Evolutionary conservation across 2,329 filamentous ascomycete species (phyloP).

Genomic region (Pyricularia pennisetigena): DNA sequence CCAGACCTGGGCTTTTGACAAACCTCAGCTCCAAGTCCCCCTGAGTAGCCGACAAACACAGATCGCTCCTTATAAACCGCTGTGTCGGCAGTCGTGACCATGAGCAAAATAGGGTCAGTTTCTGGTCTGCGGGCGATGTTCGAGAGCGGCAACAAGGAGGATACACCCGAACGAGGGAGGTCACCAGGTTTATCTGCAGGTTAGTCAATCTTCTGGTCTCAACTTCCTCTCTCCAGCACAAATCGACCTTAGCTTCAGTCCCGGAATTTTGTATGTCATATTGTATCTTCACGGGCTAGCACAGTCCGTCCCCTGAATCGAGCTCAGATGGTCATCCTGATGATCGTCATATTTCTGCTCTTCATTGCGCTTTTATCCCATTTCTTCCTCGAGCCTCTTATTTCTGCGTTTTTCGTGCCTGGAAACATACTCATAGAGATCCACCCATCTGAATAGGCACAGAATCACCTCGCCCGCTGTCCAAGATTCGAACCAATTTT

Average conservation of each 20-base stretch:
- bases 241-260: background rate
- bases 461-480: slow-evolving; percentile 55
- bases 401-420: background rate
- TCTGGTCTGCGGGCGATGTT: slow-evolving; percentile 69
- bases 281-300: background rate
- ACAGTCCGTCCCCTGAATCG: too few species aligned
- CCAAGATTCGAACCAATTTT: slow-evolving; percentile 67
- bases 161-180: slow-evolving; percentile 59
- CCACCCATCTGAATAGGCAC: slow-evolving; percentile 14
- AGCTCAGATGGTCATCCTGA: too few species aligned
- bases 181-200: slow-evolving; percentile 45
- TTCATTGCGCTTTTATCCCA: background rate
- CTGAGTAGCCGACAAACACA: background rate
- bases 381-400: background rate
- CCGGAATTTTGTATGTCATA: background rate
- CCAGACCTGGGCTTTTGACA: background rate
- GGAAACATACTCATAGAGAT: background rate
- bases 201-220: slow-evolving; percentile 21
- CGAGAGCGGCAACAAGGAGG: slow-evolving; percentile 52
- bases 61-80: background rate
- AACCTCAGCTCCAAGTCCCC: background rate
- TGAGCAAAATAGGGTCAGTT: slow-evolving; percentile 52
- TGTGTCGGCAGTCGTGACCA: slow-evolving; percentile 25
- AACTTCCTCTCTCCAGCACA: background rate
- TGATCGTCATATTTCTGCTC: too few species aligned